Percentiles rank a stretch among this genome's conserved stretches.
Evolutionary conservation across 768 basidiomycete genomes (phyloP).

Genomic region (Hygrophorus pudorinus): DNA sequence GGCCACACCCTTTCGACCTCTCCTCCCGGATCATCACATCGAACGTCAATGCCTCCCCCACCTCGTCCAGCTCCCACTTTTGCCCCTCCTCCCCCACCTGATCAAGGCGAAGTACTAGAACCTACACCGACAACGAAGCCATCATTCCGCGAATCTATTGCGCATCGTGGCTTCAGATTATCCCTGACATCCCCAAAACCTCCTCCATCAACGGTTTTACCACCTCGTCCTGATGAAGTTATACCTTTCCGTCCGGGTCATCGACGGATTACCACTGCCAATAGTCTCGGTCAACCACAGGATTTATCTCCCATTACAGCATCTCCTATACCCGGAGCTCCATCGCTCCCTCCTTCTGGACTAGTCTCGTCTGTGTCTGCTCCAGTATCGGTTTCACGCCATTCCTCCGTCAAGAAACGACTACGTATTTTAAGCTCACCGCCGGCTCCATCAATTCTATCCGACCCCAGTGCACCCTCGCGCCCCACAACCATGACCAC

Average conservation of each 20-base stretch:
- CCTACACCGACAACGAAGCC: slow-evolving; percentile 19
- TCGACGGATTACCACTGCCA: slow-evolving; percentile 22
- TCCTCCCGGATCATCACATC: slow-evolving; percentile 28
- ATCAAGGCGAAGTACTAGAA: slow-evolving; percentile 8
- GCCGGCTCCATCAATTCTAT: slow-evolving; percentile 21
- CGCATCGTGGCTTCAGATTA: slow-evolving; percentile 45
- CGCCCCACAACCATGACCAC: slow-evolving; percentile 8
- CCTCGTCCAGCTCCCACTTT: slow-evolving; percentile 64
- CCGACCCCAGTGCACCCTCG: slow-evolving; percentile 18
- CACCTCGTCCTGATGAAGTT: slow-evolving; percentile 59
- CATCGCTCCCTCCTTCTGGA: slow-evolving; percentile 34
- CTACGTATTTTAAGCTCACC: slow-evolving; percentile 61
- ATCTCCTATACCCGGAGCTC: slow-evolving; percentile 29
- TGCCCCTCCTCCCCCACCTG: slow-evolving; percentile 7
- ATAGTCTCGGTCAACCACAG: slow-evolving; percentile 7
- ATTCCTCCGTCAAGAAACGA: slow-evolving; percentile 48
- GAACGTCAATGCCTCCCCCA: slow-evolving; percentile 60
- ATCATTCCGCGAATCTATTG: slow-evolving; percentile 47
- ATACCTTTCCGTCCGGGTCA: slow-evolving; percentile 12
- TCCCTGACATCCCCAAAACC: slow-evolving; percentile 56
- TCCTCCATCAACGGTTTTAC: slow-evolving; percentile 48
- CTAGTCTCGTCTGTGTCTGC: slow-evolving; percentile 33
- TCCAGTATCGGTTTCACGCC: slow-evolving; percentile 16
- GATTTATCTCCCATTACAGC: slow-evolving; percentile 34
- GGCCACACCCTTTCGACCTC: slow-evolving; percentile 10